These are phyloP conservation scores for Venturia oleaginea DNA, from an alignment of 2,329 filamentous ascomycete genomes.

Conservation along the genomic window DNA sequence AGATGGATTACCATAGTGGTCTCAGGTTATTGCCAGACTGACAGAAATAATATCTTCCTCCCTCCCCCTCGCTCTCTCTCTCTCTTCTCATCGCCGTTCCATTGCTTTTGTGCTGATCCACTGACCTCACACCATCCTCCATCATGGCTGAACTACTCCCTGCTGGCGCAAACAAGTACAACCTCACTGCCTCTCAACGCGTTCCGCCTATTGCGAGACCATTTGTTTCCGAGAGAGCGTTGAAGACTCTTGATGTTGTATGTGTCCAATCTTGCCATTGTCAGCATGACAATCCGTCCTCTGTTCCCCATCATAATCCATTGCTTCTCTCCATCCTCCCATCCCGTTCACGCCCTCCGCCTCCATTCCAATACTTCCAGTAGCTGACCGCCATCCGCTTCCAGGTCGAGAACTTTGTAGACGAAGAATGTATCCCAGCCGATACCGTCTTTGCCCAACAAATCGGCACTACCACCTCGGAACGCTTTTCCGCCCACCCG, in stretches of 20 bases:
- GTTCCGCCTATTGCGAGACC: constrained; percentile 14
- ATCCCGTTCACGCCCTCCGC: not conserved
- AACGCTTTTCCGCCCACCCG: constrained; percentile 74
- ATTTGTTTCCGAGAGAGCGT: constrained; percentile 14
- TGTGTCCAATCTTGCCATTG: not conserved
- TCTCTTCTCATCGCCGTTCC: not conserved
- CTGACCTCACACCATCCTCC: not conserved
- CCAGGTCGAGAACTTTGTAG: constrained; percentile 86
- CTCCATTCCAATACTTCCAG: not conserved
- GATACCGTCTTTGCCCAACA: constrained; percentile 62
- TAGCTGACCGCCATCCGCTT: not conserved
- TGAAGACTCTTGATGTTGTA: constrained; percentile 16
- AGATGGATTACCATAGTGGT: not conserved
- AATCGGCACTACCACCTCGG: constrained; percentile 40
- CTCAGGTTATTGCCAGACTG: not conserved
- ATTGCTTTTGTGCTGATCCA: not conserved
- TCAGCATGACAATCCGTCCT: not conserved
- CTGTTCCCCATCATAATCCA: not conserved
- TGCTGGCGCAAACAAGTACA: not conserved
- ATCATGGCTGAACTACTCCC: not conserved
- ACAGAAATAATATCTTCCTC: not conserved
- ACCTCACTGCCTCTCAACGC: constrained; percentile 14
- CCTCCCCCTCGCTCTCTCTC: too few species aligned
- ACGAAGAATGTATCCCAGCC: constrained; percentile 74
- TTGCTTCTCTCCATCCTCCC: not conserved